These are phyloP conservation scores for Pilaira anomala DNA, from an alignment of 192 early-diverging fungal genomes.

Conservation along the genomic window DNA sequence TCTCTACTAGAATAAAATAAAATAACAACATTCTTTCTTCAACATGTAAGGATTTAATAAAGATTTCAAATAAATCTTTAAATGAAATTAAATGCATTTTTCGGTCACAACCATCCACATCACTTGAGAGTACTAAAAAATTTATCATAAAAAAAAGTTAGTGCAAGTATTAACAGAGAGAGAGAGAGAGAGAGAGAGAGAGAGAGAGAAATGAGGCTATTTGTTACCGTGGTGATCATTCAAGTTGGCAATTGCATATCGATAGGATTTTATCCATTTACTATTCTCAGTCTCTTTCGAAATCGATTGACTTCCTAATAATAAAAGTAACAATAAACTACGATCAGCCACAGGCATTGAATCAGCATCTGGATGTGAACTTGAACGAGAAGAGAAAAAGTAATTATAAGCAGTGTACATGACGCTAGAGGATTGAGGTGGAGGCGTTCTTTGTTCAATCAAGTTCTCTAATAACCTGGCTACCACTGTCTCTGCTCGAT, in stretches of 20 bases:
- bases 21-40: slow-evolving; percentile 67
- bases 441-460: slow-evolving; percentile 47
- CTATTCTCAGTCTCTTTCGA: slow-evolving; percentile 1
- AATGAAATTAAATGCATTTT: slow-evolving; percentile 32
- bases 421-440: slow-evolving; percentile 44
- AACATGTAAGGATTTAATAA: slow-evolving; percentile 37
- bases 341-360: slow-evolving; percentile 59
- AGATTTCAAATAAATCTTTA: slow-evolving; percentile 31
- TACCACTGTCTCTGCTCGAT: slow-evolving; percentile 56
- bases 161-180: too few relatives aligned
- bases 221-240: slow-evolving; percentile 31
- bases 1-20: slow-evolving; percentile 63
- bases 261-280: slow-evolving; percentile 15
- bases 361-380: slow-evolving; percentile 35
- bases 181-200: too few relatives aligned
- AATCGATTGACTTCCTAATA: slow-evolving; percentile 37
- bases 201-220: too few relatives aligned
- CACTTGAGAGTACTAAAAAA: slow-evolving; percentile 11
- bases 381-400: slow-evolving; percentile 53
- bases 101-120: slow-evolving; percentile 11
- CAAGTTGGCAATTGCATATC: slow-evolving; percentile 23
- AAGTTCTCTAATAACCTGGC: slow-evolving; percentile 51
- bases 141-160: too few relatives aligned
- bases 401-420: slow-evolving; percentile 70
- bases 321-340: slow-evolving; percentile 57